phyloP scores from a whole-genome alignment of 306 rosid genomes.

The Abrus pulchellus region DNA sequence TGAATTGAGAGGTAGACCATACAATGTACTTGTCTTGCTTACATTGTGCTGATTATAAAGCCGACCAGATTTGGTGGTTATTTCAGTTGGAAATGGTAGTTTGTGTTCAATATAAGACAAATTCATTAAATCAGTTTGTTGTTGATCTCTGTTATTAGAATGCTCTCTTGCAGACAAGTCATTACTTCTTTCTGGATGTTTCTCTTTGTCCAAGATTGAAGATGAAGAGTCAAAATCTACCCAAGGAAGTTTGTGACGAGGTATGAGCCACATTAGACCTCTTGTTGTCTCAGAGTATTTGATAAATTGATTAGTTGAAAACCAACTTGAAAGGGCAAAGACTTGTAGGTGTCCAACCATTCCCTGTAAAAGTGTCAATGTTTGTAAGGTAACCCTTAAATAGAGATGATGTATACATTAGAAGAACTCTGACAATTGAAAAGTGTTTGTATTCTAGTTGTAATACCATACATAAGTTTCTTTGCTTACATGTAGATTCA shows the following conservation, averaged over 20 bases:
- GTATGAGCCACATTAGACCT: constrained; percentile 77
- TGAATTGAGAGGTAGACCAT: constrained; percentile 66
- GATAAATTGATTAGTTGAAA: constrained; percentile 55
- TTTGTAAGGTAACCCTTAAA: neutral
- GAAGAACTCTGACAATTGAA: constrained; percentile 1
- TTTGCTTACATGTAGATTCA: constrained; percentile 65
- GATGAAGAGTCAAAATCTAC: constrained; percentile 42
- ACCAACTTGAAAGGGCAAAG: constrained; percentile 72
- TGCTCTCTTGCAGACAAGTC: constrained; percentile 19
- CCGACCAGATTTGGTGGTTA: constrained; percentile 46
- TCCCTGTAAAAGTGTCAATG: constrained; percentile 57
- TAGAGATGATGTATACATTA: neutral
- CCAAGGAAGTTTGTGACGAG: constrained; percentile 77
- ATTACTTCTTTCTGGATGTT: constrained; percentile 30
- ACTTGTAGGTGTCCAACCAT: constrained; percentile 74
- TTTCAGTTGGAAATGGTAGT: constrained; percentile 37
- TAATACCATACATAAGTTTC: constrained; percentile 7
- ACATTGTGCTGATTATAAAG: constrained; percentile 48
- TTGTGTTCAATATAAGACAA: constrained; percentile 39
- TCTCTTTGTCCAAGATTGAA: constrained; percentile 44
- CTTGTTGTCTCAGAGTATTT: constrained; percentile 68
- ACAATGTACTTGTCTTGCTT: constrained; percentile 50
- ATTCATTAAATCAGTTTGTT: constrained; percentile 22
- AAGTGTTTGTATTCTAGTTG: neutral
- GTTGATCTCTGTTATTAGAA: constrained; percentile 25